These are phyloP conservation scores for Camelina laxa DNA, from an alignment of 345 rosid genomes.

Conservation along the genomic window DNA sequence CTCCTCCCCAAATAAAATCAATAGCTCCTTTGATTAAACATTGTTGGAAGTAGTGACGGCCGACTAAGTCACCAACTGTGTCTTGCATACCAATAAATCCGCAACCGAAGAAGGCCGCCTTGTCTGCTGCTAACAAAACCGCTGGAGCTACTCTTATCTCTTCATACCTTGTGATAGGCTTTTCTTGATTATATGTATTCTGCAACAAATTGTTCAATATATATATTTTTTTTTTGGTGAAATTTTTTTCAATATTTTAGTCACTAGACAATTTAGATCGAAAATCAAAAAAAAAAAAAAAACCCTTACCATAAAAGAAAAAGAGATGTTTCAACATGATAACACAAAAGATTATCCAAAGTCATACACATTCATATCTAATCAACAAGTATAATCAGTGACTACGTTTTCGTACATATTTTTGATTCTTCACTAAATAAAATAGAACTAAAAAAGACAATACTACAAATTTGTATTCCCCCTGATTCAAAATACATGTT, in stretches of 20 bases:
- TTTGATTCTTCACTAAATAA: no score
- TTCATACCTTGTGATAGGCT: not conserved
- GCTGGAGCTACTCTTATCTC: constrained; percentile 49
- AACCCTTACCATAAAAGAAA: not conserved
- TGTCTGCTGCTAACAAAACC: constrained; percentile 39
- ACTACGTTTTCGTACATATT: not conserved
- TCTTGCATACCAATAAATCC: constrained; percentile 45
- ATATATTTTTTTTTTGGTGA: no score
- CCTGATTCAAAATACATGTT: no score
- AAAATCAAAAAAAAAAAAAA: not conserved
- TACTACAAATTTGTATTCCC: no score
- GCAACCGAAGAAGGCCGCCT: constrained; percentile 43
- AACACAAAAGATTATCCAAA: no score
- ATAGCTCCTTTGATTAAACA: constrained; percentile 49
- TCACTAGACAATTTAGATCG: not conserved
- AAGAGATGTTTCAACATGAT: no score
- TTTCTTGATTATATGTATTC: constrained; percentile 44
- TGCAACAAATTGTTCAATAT: constrained; percentile 22
- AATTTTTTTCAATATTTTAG: not conserved
- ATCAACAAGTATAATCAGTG: not conserved
- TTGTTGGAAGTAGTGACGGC: constrained; percentile 47
- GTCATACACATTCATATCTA: no score
- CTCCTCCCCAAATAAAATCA: constrained; percentile 55
- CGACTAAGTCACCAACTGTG: constrained; percentile 40
- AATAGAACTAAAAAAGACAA: no score